Base-by-base conservation (phyloP, 495 filamentous ascomycete genomes). In the Penicillium verhagenii region DNA sequence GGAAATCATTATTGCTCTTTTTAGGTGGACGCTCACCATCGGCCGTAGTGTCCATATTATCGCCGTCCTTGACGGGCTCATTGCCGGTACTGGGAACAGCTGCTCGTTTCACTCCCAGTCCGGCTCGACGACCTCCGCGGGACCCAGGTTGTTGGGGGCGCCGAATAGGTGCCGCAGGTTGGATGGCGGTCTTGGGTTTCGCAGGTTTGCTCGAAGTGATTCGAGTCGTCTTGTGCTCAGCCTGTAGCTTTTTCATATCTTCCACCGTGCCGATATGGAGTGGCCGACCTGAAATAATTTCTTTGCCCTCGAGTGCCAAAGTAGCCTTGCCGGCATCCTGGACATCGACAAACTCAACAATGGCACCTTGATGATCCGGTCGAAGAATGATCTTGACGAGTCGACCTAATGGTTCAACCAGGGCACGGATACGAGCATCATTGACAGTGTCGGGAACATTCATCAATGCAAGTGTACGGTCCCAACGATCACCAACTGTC, bases 1-100 rank as follows among this genome's bases (percentile, higher is more conserved):
- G 89, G 72, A 96, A 96, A 73, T 96, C 91, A 46, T 86, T 87
- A 74, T 97, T 96, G 66, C 81, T 92, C 80, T 92, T 93, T 52
- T 69, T 77, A 47, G 64, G 24, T 6, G 47, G 21, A 42, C 65
- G 53, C 51, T 57, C 52, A 43, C 64, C 50, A 37, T 74, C 62
- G 40, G 67, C 63, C 33, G 63, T 63, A 52, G 58, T 71, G 51
- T 70, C 66, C 64, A 65, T 71, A 59, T 64, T 60, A 61, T 68
- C 59, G 72, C 64, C 59, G 72, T 63, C 48, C 76, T 66, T 74
- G 45, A 74, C 72, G 28, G 25, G 38, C 9, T 44, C 57, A 29
- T 26, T 50, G 42, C 20, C 19, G 46, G 39, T 13, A 53, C 11
- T 14, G 45, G 29, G 16, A 2, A 11, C 52, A 1, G 46, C 46